Conservation (phyloP, 1,139 yeast species). For the Saccharomycopsis hybrid region DNA sequence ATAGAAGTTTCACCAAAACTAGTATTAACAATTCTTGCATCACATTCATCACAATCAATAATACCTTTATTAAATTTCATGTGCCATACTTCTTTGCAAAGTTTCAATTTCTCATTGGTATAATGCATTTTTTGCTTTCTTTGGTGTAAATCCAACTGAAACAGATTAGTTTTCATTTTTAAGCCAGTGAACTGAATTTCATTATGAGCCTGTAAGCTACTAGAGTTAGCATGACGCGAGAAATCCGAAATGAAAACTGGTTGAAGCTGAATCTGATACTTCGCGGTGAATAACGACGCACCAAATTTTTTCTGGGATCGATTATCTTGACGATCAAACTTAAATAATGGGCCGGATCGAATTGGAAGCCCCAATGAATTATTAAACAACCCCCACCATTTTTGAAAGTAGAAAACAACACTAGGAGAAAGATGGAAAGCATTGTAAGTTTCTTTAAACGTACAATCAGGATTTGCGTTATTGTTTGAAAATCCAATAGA, state of each 20-base stretch:
- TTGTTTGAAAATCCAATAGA: slow-evolving; percentile 62
- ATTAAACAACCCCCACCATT: slow-evolving; percentile 74
- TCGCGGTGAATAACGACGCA: slow-evolving; percentile 68
- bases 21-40: slow-evolving; percentile 64
- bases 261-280: slow-evolving; percentile 66
- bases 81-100: slow-evolving; percentile 47
- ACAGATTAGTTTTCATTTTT: slow-evolving; percentile 62
- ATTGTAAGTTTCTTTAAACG: slow-evolving; percentile 41
- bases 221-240: slow-evolving; percentile 54
- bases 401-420: slow-evolving; percentile 58
- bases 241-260: slow-evolving; percentile 74
- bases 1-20: slow-evolving; percentile 55
- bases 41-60: slow-evolving; percentile 63
- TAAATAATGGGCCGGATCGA: slow-evolving; percentile 64
- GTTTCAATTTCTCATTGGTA: slow-evolving; percentile 47
- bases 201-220: slow-evolving; percentile 35
- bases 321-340: slow-evolving; percentile 26
- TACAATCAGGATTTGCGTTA: slow-evolving; percentile 18
- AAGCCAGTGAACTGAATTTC: slow-evolving; percentile 61
- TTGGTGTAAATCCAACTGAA: slow-evolving; percentile 78
- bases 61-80: slow-evolving; percentile 74
- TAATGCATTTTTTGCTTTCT: slow-evolving; percentile 62
- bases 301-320: slow-evolving; percentile 58
- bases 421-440: slow-evolving; percentile 72
- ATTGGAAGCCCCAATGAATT: slow-evolving; percentile 66